These are phyloP conservation scores for Eimeria acervulina DNA, from an alignment of 169 alveolate species.

Conservation along the genomic window DNA sequence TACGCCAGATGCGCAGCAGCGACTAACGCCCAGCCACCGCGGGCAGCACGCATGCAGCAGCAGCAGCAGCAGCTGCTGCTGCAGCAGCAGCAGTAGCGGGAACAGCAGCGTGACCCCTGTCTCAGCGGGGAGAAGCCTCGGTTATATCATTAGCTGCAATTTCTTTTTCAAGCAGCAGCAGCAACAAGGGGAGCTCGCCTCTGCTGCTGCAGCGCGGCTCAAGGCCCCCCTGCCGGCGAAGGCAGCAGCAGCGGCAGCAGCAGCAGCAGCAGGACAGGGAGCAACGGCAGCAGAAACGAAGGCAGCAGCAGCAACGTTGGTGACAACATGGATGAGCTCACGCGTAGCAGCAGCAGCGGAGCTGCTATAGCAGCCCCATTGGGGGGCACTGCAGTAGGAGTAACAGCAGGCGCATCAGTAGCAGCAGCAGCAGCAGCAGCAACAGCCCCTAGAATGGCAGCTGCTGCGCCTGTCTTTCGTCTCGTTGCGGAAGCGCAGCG, in stretches of 20 bases:
- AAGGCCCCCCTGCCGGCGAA: background rate
- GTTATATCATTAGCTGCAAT: background rate
- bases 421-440: conserved; percentile 29
- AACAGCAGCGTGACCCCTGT: background rate
- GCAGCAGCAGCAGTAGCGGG: conserved; percentile 5
- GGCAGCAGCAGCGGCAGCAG: conserved; percentile 51
- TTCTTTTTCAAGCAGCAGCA: conserved; percentile 10
- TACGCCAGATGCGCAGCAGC: background rate
- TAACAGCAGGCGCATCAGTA: conserved; percentile 4
- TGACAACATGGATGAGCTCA: background rate
- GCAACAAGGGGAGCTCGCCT: background rate
- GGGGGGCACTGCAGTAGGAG: background rate
- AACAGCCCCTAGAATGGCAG: background rate
- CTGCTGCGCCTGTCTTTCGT: conserved; percentile 40
- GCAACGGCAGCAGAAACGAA: background rate
- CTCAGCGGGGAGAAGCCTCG: background rate
- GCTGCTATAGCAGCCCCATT: background rate
- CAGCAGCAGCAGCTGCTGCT: conserved; percentile 43
- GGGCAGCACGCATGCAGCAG: conserved; percentile 40
- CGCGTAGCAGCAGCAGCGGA: conserved; percentile 30
- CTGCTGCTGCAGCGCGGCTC: conserved; percentile 53
- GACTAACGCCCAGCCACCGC: background rate
- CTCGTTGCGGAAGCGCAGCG: conserved; percentile 66
- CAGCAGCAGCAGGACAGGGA: background rate
- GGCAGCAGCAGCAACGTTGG: conserved; percentile 24